Evolutionary conservation across 2,329 filamentous ascomycete genomes (phyloP), one percentile per base, ranked within the genome.

Genomic region (Cercospora sp.): DNA sequence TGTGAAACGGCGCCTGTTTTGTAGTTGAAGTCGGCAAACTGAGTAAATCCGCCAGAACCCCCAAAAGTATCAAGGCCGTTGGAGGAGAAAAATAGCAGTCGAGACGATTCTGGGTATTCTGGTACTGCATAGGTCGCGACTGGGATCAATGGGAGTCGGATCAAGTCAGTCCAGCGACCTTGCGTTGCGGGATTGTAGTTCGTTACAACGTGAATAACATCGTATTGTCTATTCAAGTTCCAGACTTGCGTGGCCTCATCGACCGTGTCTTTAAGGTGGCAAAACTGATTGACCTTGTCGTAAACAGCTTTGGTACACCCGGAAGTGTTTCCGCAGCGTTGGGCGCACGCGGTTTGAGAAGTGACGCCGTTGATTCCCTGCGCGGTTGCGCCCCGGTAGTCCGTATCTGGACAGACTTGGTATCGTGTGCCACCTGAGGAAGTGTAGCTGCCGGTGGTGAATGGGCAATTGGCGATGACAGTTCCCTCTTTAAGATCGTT

Each of bases 11-110:
- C 62, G 9, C 67, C 65, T 5, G 66, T 66, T 5, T 63, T 63
- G 28, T 45, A 69, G 28, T 67, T 65, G 53, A 62, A 69, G 57
- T 69, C 67, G 24, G 67, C 67, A 30, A 67, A 69, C 13, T 69
- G 67, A 2, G 67, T 67, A 16, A 57, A 65, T 0, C 66, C 66
- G 0, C 24, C 12, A 12, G 40, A 30, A 3, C 58, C 63, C 1
- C 66, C 58, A 53, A 69, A 69, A 9, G 28, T 63, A 16, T 66
- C 26, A 6, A 18, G 10, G 16, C 45, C 55, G 5, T 30, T 65
- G 8, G 67, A 34, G 16, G 67, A 67, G 21, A 61, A 69, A 8
- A 65, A 24, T 2, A 69, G 45, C n/a, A 67, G 28, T 21, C 67
- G 43, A 13, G 40, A 45, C 3, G 67, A 51, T 26, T 64, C 65